A percentile compares a stretch with the other conserved stretches of the same genome.
phyloP scores from a whole-genome alignment of 495 filamentous ascomycete species.

The Aspergillus panamensis region DNA sequence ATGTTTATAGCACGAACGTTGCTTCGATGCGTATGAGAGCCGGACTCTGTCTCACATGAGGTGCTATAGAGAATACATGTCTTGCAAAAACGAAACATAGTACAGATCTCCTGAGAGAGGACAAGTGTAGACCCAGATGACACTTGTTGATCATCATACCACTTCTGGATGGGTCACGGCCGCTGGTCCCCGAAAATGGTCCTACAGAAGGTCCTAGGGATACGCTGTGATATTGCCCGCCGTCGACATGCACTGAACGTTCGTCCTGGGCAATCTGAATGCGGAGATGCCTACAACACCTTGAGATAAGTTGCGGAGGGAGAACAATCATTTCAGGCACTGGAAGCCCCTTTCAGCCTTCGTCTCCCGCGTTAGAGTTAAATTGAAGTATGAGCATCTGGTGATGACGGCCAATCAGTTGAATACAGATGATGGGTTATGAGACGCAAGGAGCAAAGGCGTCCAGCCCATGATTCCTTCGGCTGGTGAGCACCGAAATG shows the following conservation, averaged over 20 bases:
- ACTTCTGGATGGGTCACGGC: neutral
- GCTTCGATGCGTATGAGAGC: neutral
- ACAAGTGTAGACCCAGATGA: neutral
- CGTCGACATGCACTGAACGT: neutral
- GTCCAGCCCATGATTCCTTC: neutral
- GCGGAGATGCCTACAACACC: neutral
- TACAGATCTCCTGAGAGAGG: neutral
- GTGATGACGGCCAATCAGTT: constrained; percentile 10
- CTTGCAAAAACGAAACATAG: neutral
- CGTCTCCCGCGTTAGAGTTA: neutral
- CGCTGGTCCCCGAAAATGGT: neutral
- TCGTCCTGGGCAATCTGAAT: neutral
- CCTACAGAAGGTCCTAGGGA: neutral
- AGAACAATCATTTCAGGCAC: neutral
- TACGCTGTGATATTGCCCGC: neutral
- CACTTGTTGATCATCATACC: neutral
- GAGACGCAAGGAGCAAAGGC: constrained; percentile 8
- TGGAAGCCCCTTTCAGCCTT: neutral
- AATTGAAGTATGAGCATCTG: neutral
- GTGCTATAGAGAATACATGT: neutral
- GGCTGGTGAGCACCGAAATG: constrained; percentile 5
- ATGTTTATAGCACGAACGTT: neutral
- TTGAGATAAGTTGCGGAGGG: neutral
- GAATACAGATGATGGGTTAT: constrained; percentile 1
- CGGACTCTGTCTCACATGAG: neutral